phyloP scores from a whole-genome alignment of 495 filamentous ascomycete species.

The Aspergillus diversus region DNA sequence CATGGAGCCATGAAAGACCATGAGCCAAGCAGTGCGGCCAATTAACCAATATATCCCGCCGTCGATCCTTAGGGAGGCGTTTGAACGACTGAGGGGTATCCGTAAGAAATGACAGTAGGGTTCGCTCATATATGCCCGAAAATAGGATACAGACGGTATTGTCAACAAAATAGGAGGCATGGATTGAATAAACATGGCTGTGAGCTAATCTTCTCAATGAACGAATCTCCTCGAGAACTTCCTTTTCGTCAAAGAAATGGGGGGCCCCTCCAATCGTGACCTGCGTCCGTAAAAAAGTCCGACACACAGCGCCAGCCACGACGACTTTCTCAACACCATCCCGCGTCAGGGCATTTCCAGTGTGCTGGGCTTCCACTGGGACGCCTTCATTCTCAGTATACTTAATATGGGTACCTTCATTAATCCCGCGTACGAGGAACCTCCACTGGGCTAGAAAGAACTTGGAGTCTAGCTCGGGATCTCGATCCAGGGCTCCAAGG shows the following conservation, averaged over 20 bases:
- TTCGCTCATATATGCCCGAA: conserved; percentile 72
- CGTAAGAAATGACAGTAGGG: conserved; percentile 75
- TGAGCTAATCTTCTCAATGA: conserved; percentile 67
- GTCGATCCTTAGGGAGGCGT: conserved; percentile 69
- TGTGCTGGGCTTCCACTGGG: conserved; percentile 71
- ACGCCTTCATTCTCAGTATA: conserved; percentile 81
- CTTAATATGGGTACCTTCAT: conserved; percentile 68
- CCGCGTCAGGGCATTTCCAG: conserved; percentile 48
- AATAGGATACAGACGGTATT: conserved; percentile 77
- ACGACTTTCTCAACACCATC: conserved; percentile 68
- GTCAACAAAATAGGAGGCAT: conserved; percentile 77
- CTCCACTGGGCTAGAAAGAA: conserved; percentile 85
- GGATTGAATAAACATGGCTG: conserved; percentile 79
- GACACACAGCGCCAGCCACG: conserved; percentile 47
- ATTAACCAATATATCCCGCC: conserved; percentile 69
- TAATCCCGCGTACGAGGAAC: conserved; percentile 73
- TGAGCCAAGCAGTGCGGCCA: conserved; percentile 89
- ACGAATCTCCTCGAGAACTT: conserved; percentile 71
- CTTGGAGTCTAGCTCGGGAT: conserved; percentile 66
- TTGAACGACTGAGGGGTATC: conserved; percentile 70
- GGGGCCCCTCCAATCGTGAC: conserved; percentile 64
- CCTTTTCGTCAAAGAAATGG: conserved; percentile 62
- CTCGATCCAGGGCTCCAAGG: conserved; percentile 57
- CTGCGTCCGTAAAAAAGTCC: conserved; percentile 69
- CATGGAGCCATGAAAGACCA: conserved; percentile 76